These are phyloP conservation scores for Starmera pachycereana DNA, from an alignment of 805 yeast genomes.

Conservation along the genomic window DNA sequence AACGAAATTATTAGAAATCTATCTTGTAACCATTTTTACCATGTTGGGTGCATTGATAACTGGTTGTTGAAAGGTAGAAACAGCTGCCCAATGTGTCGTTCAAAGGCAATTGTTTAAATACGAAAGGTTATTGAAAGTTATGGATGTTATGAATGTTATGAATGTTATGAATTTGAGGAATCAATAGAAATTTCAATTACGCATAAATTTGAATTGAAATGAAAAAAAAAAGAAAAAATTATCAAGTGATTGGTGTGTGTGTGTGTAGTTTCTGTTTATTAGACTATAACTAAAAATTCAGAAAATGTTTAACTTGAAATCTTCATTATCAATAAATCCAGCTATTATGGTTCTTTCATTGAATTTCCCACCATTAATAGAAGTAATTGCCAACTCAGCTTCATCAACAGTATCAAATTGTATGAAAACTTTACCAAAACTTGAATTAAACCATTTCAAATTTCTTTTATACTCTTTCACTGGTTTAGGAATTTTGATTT, in stretches of 20 bases:
- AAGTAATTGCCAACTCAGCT: conserved; percentile 45
- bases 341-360: conserved; percentile 62
- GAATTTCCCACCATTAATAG: conserved; percentile 55
- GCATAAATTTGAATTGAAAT: too few species aligned
- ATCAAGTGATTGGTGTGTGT: too few species aligned
- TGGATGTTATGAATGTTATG: not conserved
- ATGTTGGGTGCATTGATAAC: conserved; percentile 44
- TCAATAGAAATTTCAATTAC: not conserved
- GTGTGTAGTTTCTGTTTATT: too few species aligned
- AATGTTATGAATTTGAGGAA: not conserved
- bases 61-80: conserved; percentile 46
- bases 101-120: conserved; percentile 17
- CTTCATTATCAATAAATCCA: conserved; percentile 48
- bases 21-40: conserved; percentile 42
- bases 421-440: conserved; percentile 64
- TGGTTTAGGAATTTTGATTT: conserved; percentile 55
- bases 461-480: conserved; percentile 31
- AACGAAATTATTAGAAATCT: conserved; percentile 35
- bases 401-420: conserved; percentile 43
- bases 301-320: conserved; percentile 33
- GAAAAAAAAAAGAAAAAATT: too few species aligned
- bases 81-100: conserved; percentile 49
- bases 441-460: conserved; percentile 35
- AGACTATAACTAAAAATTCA: not conserved
- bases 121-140: not conserved